Base-by-base conservation (phyloP, 2,329 filamentous ascomycete genomes). In the Colletotrichum plurivorum region DNA sequence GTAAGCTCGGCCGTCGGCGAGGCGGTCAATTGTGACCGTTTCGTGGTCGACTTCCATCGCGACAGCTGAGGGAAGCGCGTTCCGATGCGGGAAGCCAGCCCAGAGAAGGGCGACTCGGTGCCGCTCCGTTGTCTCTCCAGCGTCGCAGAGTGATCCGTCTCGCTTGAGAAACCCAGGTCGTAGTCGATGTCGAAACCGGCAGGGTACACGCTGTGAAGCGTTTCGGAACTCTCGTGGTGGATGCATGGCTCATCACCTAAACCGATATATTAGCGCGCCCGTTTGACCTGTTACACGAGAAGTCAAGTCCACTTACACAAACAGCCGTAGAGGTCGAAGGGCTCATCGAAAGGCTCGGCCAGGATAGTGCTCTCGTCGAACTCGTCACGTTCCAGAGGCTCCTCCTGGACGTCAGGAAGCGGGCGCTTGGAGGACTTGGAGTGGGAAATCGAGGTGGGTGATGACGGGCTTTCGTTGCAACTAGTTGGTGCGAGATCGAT, bases 341-440 rank as follows among this genome's bases (percentile, higher is more conserved):
- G 77, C 27, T 80, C 68, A 54, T 84, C 83, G 69, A 84, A 82
- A 25, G 80, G 77, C 27, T 80, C 68, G 74, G 78, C 77, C 54
- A 84, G 79, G 67, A 85, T 84, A 68, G 86, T 81, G 57, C 85
- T 84, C 61, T 87, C 85, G 31, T 90, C 88, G 22, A 51, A 36
- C 31, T 69, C 66, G 22, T 92, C 92, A 62, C 87, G 88, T 78
- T 95, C 92, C 49, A 90, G 81, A 2, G 92, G 90, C 75, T 97
- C 94, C 79, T 98, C 95, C 75, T 94, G 89, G 20, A 98, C 92
- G 75, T 96, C 93, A 16, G 94, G 92, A 71, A 98, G 84, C 60
- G 86, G 87, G 69, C 89, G 87, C 80, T 93, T 93, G 74, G 86
- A 84, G 0, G 88, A 83, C 72, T 90, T 88, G 71, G 74, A 73